Evolutionary conservation across 306 rosid genomes (phyloP), one percentile per base, ranked within the genome.

Genomic region (Sindora glabra): DNA sequence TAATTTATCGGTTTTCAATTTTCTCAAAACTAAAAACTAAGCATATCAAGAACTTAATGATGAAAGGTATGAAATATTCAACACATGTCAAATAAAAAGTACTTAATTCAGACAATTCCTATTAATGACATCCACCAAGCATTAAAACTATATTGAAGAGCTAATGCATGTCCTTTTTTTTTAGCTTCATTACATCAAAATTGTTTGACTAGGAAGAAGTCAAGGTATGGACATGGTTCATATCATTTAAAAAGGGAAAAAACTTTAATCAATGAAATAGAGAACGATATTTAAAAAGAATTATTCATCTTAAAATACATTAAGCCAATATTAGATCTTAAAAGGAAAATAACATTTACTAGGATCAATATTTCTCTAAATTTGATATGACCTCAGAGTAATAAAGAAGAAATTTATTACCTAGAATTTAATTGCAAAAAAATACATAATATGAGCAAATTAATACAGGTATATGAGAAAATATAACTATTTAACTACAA

Each of bases 101-200:
- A 44, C 13, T 24, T 18, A 36, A 50, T 59, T 59, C 37, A 34
- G 44, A 40, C 32, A 48, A 48, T 27, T 18, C 45, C 62, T 24
- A 39, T 48, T 36, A 40, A 61, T 48, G 40, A 73, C 23, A 37
- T 21, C 62, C 32, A 22, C 30, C 9, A 36, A 56, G 62, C 34
- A 14, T 37, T 56, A n/a, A 22, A 10, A 56, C 15, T 11, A 17
- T 34, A 34, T 10, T 10, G 9, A 62, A 34, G 12, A 34, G 11
- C n/a, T 10, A 34, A 10, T 34, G 56, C 77, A 76, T 81, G 87
- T 42, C n/a, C 40, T 34, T 34, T 34, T 9, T 34, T 34, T 29
- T 9, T 9, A 27, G 6, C 32, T 3, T 6, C 2, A 74, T 81
- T 2, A 83, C 74, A 5, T 81, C 87, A 51, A 79, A 83, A 4